Conservation (phyloP, 495 filamentous ascomycete genomes). For the Tuber aestivum region DNA sequence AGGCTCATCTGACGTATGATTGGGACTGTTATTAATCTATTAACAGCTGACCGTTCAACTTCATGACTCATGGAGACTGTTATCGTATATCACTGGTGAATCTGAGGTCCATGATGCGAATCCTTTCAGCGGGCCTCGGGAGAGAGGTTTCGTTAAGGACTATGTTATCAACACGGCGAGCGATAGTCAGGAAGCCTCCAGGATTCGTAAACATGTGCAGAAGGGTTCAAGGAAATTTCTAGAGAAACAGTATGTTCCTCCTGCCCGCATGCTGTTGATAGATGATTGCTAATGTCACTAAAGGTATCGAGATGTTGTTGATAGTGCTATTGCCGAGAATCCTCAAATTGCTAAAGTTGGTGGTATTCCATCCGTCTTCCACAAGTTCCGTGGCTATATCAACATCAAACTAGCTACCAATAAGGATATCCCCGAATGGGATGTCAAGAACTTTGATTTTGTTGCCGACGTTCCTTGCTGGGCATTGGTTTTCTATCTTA, state of each 20-base stretch:
- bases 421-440: conserved; percentile 38
- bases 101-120: conserved; percentile 35
- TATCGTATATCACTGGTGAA: conserved; percentile 35
- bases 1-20: conserved; percentile 1
- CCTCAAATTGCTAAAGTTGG: conserved; percentile 84
- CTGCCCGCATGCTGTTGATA: not conserved
- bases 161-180: conserved; percentile 35
- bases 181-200: conserved; percentile 33
- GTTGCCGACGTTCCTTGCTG: conserved; percentile 55
- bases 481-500: conserved; percentile 88
- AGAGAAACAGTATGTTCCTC: conserved; percentile 36
- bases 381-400: conserved; percentile 88
- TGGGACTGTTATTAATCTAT: conserved; percentile 11
- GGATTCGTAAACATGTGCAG: conserved; percentile 38
- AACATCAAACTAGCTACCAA: conserved; percentile 42
- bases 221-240: conserved; percentile 39
- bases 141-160: conserved; percentile 38
- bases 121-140: conserved; percentile 35
- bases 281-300: conserved; percentile 11
- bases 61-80: conserved; percentile 41
- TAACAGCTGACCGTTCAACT: conserved; percentile 41
- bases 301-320: conserved; percentile 64
- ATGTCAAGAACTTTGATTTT: conserved; percentile 38
- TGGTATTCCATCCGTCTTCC: conserved; percentile 75
- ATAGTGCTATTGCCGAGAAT: conserved; percentile 68